phyloP scores from a whole-genome alignment of 805 yeast species.

The Monosporozyma yasuniensis region DNA sequence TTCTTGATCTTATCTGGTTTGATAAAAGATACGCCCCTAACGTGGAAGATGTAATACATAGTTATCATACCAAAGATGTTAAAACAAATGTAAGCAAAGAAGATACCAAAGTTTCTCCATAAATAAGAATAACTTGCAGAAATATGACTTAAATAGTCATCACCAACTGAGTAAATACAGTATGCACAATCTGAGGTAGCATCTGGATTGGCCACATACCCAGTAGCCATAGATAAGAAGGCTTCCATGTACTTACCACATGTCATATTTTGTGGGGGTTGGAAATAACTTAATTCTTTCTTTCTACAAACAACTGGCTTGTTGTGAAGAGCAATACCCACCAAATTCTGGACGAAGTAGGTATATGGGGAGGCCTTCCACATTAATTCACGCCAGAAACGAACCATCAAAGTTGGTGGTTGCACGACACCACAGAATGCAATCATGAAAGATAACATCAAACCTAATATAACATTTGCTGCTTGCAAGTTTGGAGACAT shows the following conservation, averaged over 20 bases:
- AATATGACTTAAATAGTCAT: conserved; percentile 39
- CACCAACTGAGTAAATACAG: conserved; percentile 48
- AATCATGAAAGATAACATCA: conserved; percentile 24
- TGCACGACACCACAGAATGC: conserved; percentile 35
- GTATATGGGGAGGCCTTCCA: conserved; percentile 36
- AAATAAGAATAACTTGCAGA: conserved; percentile 27
- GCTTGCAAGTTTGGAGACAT: conserved; percentile 22
- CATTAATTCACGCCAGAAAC: conserved; percentile 36
- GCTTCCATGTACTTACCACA: conserved; percentile 19
- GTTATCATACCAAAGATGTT: conserved; percentile 35
- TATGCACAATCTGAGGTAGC: conserved; percentile 44
- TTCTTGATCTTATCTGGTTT: not conserved
- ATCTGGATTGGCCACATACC: conserved; percentile 18
- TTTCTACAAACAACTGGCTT: conserved; percentile 36
- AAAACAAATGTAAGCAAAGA: conserved; percentile 40
- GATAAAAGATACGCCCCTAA: conserved; percentile 4
- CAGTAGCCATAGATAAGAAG: conserved; percentile 14
- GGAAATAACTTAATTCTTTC: conserved; percentile 15
- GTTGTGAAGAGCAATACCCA: conserved; percentile 42
- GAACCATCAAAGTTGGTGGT: conserved; percentile 32
- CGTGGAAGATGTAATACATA: conserved; percentile 48
- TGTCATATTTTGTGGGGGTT: conserved; percentile 18
- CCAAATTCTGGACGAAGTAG: conserved; percentile 36
- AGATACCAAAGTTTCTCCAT: conserved; percentile 56
- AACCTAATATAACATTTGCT: conserved; percentile 21